A percentile compares a stretch with the other conserved stretches of the same genome.
Conservation (phyloP, 192 early-diverging fungal species). For the Ramicandelaber brevisporus region DNA sequence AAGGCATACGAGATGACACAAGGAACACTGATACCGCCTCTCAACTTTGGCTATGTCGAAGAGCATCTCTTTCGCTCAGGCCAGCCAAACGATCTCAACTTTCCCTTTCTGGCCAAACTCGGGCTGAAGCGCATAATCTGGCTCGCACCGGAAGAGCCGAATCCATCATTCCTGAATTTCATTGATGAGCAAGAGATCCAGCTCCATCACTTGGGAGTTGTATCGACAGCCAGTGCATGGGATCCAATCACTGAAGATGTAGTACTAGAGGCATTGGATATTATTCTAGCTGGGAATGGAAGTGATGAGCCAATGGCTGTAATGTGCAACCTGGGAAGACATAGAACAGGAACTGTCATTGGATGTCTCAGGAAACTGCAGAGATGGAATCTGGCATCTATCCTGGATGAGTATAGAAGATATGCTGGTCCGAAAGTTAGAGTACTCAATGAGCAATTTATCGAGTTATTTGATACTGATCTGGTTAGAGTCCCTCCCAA, state of each 20-base stretch:
- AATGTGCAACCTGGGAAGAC: slow-evolving; percentile 95
- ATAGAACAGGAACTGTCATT: slow-evolving; percentile 95
- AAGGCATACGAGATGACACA: no score
- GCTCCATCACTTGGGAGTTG: slow-evolving; percentile 71
- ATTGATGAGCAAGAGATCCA: slow-evolving; percentile 96
- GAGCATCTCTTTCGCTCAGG: slow-evolving; percentile 89
- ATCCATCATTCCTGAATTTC: slow-evolving; percentile 85
- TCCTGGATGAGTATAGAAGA: slow-evolving; percentile 94
- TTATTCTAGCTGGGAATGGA: slow-evolving; percentile 70
- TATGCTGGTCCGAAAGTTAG: slow-evolving; percentile 93
- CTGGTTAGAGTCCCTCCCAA: slow-evolving; percentile 56
- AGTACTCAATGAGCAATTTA: slow-evolving; percentile 88
- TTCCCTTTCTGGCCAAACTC: slow-evolving; percentile 92
- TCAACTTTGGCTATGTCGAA: slow-evolving; percentile 97
- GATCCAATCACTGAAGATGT: slow-evolving; percentile 97
- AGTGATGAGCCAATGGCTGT: slow-evolving; percentile 83
- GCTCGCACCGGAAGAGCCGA: slow-evolving; percentile 92
- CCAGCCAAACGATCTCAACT: slow-evolving; percentile 98
- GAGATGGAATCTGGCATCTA: slow-evolving; percentile 91
- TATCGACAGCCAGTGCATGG: slow-evolving; percentile 68
- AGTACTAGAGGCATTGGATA: slow-evolving; percentile 65
- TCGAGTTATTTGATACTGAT: slow-evolving; percentile 92
- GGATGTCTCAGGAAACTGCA: slow-evolving; percentile 95
- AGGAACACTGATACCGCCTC: no score
- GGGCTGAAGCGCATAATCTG: slow-evolving; percentile 82